Conservation (phyloP, 345 rosid genomes). For the Acer campestre region DNA sequence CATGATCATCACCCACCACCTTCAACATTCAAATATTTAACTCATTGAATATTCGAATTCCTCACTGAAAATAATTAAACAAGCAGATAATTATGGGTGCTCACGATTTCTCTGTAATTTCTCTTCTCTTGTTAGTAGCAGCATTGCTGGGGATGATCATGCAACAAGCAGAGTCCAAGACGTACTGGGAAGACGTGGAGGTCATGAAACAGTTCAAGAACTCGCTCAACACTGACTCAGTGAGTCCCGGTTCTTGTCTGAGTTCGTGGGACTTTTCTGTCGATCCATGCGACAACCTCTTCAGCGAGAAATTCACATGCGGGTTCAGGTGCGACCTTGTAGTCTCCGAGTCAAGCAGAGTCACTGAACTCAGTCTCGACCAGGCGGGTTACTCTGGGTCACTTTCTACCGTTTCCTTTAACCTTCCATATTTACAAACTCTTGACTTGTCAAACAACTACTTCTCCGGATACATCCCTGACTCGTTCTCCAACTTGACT, state of each 20-base stretch:
- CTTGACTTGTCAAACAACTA: constrained; percentile 72
- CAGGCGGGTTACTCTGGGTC: constrained; percentile 79
- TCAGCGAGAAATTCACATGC: constrained; percentile 75
- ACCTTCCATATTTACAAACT: constrained; percentile 57
- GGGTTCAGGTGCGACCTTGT: constrained; percentile 81
- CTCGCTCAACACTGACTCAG: constrained; percentile 46
- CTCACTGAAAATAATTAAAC: no score
- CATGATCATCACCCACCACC: no score
- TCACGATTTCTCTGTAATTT: constrained; percentile 26
- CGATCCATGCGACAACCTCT: constrained; percentile 82
- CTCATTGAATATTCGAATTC: no score
- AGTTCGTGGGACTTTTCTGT: constrained; percentile 80
- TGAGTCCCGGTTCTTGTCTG: constrained; percentile 76
- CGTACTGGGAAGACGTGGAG: constrained; percentile 55
- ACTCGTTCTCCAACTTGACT: constrained; percentile 55
- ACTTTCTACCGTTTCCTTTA: constrained; percentile 52
- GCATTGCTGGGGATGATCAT: neutral
- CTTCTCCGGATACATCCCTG: constrained; percentile 62
- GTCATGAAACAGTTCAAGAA: constrained; percentile 56
- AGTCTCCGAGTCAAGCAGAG: constrained; percentile 49
- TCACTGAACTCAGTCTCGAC: constrained; percentile 78
- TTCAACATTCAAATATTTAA: neutral
- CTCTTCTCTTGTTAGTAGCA: constrained; percentile 27
- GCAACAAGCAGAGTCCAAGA: constrained; percentile 44
- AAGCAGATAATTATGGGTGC: constrained; percentile 24